Percentiles rank a stretch among this genome's conserved stretches.
Conservation (phyloP, 2,329 filamentous ascomycete species). For the Chaetomium sp. region DNA sequence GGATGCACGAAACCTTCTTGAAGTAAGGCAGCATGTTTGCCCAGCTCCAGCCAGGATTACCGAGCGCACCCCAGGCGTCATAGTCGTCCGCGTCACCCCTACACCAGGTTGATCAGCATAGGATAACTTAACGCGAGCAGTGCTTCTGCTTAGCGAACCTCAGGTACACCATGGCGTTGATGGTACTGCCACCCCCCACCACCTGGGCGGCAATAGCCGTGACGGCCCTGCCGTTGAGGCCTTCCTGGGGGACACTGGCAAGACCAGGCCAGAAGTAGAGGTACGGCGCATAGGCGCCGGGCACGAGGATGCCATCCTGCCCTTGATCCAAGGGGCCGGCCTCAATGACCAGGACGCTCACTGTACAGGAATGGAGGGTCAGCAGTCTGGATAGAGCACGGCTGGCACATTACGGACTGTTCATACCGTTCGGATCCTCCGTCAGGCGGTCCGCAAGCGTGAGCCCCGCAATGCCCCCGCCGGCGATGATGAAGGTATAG, state of each 20-base stretch:
- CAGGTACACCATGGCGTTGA: slow-evolving; percentile 45
- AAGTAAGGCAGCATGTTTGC: slow-evolving; percentile 47
- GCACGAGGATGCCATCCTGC: slow-evolving; percentile 37
- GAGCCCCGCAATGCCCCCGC: slow-evolving; percentile 38
- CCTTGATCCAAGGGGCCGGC: slow-evolving; percentile 36
- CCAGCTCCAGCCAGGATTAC: slow-evolving; percentile 41
- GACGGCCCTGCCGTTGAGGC: slow-evolving; percentile 35
- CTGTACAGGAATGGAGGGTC: slow-evolving; percentile 21
- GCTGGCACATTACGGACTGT: neutral
- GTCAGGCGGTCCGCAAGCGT: slow-evolving; percentile 38
- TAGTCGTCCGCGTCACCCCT: slow-evolving; percentile 41
- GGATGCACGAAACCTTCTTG: slow-evolving; percentile 41
- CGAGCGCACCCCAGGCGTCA: slow-evolving; percentile 41
- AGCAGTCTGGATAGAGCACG: neutral
- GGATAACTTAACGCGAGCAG: neutral
- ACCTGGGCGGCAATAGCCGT: slow-evolving; percentile 36
- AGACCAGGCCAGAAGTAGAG: slow-evolving; percentile 39
- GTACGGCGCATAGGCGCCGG: slow-evolving; percentile 37
- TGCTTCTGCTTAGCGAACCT: slow-evolving; percentile 12
- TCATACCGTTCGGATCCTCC: slow-evolving; percentile 34
- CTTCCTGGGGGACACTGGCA: slow-evolving; percentile 34
- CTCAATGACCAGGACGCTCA: slow-evolving; percentile 38
- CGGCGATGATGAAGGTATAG: slow-evolving; percentile 36
- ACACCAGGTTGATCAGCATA: neutral
- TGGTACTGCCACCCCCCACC: slow-evolving; percentile 41